Evolutionary conservation across 2,329 filamentous ascomycete genomes (phyloP).

Genomic region (Pseudocercospora pini-densiflorae): DNA sequence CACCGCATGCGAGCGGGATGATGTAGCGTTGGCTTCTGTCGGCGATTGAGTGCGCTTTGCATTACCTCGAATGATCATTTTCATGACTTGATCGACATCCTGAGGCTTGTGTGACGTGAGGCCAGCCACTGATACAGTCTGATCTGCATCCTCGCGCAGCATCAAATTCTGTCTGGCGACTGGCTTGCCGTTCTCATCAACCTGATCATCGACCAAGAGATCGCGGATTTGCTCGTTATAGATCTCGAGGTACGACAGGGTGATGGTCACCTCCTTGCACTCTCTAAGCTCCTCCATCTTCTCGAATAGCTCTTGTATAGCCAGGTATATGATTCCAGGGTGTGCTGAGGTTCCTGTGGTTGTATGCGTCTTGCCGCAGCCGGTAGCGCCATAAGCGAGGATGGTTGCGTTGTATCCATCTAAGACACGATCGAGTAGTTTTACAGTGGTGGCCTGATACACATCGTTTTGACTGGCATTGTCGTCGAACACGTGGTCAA

Average conservation of each 20-base stretch:
- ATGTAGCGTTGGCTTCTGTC: conserved; percentile 96
- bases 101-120: conserved; percentile 89
- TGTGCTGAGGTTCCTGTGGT: conserved; percentile 88
- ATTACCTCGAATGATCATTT: conserved; percentile 96
- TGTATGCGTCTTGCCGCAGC: conserved; percentile 98
- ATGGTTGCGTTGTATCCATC: conserved; percentile 99
- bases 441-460: conserved; percentile 89
- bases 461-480: conserved; percentile 90
- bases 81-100: conserved; percentile 96
- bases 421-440: conserved; percentile 89
- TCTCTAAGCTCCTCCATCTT: conserved; percentile 84
- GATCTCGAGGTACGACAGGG: conserved; percentile 94
- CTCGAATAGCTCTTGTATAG: conserved; percentile 99
- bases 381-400: conserved; percentile 96
- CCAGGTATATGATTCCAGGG: conserved; percentile 97
- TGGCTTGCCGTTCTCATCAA: conserved; percentile 45
- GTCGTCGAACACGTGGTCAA: conserved; percentile 96
- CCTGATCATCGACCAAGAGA: conserved; percentile 58
- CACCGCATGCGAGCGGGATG: conserved; percentile 94
- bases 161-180: conserved; percentile 83
- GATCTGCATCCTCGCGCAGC: conserved; percentile 92
- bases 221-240: conserved; percentile 99
- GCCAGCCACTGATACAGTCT: conserved; percentile 87
- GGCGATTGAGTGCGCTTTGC: conserved; percentile 94
- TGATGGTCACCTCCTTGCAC: conserved; percentile 88